These are phyloP conservation scores for Diutina rugosa DNA, from an alignment of 1,139 yeast genomes.

Conservation along the genomic window DNA sequence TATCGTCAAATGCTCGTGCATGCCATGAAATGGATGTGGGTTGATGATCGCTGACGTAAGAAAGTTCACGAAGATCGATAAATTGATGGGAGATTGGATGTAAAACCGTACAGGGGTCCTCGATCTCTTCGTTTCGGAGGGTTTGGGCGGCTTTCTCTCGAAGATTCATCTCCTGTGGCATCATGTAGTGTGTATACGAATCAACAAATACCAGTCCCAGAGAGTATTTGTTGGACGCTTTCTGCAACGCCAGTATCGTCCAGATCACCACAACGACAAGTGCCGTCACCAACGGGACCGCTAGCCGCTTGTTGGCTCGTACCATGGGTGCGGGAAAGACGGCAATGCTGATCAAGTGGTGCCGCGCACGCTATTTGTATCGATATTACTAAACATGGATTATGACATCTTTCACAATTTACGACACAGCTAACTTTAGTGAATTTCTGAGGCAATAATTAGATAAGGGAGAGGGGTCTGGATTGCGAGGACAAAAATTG, in stretches of 20 bases:
- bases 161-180: neutral
- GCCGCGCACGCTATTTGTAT: neutral
- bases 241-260: neutral
- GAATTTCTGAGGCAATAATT: too few species aligned
- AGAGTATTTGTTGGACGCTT: neutral
- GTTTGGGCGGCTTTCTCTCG: conserved; percentile 1
- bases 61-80: conserved; percentile 40
- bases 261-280: neutral
- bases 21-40: conserved; percentile 31
- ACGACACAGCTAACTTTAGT: too few species aligned
- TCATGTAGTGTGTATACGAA: neutral
- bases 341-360: neutral
- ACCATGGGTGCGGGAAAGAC: neutral
- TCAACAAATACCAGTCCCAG: conserved; percentile 1
- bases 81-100: conserved; percentile 38
- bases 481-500: too few species aligned
- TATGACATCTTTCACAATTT: too few species aligned
- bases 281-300: neutral
- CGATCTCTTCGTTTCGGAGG: conserved; percentile 3
- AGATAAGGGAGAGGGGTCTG: too few species aligned
- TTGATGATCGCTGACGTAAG: conserved; percentile 17
- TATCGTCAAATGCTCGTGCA: conserved; percentile 1
- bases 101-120: conserved; percentile 40
- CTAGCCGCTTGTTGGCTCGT: neutral
- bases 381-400: too few species aligned